phyloP scores from a whole-genome alignment of 305 asterid genomes.

The Striga hermonthica region DNA sequence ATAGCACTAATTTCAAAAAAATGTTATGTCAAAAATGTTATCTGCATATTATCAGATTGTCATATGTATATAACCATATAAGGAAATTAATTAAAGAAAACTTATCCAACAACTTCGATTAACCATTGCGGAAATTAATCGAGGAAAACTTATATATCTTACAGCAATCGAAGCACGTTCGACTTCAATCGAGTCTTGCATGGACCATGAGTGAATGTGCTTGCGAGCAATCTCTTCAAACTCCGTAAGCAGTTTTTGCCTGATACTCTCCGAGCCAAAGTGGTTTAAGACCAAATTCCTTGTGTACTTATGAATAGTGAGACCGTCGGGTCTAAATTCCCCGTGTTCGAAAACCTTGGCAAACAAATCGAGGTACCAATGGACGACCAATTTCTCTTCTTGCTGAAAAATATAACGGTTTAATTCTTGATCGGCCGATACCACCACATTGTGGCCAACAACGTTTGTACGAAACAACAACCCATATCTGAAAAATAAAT shows the following conservation, averaged over 20 bases:
- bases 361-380: constrained; percentile 22
- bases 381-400: constrained; percentile 30
- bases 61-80: too few species aligned
- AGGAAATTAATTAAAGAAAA: too few species aligned
- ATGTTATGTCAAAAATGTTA: too few species aligned
- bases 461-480: constrained; percentile 27
- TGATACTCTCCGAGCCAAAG: constrained; percentile 28
- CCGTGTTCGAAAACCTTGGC: constrained; percentile 11
- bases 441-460: constrained; percentile 15
- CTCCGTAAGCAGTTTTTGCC: constrained; percentile 21
- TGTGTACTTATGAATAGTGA: constrained; percentile 13
- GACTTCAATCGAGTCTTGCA: constrained; percentile 22
- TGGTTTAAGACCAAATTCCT: constrained; percentile 18
- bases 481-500: constrained; percentile 29
- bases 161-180: constrained; percentile 11
- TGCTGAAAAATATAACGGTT: constrained; percentile 27
- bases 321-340: background rate
- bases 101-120: background rate
- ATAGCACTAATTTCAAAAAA: too few species aligned
- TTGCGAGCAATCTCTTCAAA: constrained; percentile 12
- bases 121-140: background rate
- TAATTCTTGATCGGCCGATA: constrained; percentile 31
- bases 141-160: background rate
- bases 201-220: constrained; percentile 26
- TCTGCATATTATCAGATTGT: too few species aligned